Evolutionary conservation across 495 filamentous ascomycete genomes (phyloP).

Genomic region (Neurospora pannonica): DNA sequence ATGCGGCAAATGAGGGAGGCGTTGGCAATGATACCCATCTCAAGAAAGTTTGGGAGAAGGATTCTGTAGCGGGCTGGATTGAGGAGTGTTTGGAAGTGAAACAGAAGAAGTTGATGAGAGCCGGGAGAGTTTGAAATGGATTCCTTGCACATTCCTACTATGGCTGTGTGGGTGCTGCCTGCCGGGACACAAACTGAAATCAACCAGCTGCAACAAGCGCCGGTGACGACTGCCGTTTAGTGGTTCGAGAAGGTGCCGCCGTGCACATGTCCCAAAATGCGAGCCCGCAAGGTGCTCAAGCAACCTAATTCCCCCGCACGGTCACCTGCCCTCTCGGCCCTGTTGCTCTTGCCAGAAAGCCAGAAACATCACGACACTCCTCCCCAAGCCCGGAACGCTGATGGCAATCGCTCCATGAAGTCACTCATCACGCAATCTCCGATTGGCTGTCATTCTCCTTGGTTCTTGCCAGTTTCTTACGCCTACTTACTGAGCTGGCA

Average conservation of each 20-base stretch:
- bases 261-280: not conserved
- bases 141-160: not conserved
- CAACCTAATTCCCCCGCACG: not conserved
- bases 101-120: not conserved
- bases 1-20: not conserved
- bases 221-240: not conserved
- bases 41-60: not conserved
- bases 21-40: not conserved
- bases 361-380: not conserved
- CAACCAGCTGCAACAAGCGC: not conserved
- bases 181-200: not conserved
- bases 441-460: not conserved
- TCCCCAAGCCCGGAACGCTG: not conserved
- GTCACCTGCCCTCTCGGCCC: not conserved
- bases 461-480: not conserved
- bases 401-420: not conserved
- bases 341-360: not conserved
- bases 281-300: not conserved
- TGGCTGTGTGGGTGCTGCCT: not conserved
- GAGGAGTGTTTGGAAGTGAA: not conserved
- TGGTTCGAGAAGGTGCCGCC: not conserved
- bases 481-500: not conserved
- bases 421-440: not conserved
- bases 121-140: not conserved
- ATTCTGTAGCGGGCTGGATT: not conserved